phyloP scores from a whole-genome alignment of 129 eudicot species.

The Saposhnikovia divaricata region DNA sequence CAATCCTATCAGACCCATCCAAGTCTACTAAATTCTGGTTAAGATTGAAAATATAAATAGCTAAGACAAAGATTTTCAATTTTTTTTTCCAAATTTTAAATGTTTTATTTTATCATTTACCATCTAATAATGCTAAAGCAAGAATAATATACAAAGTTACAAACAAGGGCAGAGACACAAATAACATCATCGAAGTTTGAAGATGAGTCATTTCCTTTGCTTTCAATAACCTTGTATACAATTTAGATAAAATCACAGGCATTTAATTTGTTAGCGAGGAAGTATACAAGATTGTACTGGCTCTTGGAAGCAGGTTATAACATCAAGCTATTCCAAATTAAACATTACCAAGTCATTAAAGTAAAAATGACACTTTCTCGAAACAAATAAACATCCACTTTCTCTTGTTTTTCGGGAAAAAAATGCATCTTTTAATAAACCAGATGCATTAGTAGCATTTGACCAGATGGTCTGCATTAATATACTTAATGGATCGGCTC shows the following conservation, averaged over 20 bases:
- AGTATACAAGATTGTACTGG: neutral
- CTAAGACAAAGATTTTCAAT: neutral
- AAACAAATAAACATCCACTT: too few relatives aligned
- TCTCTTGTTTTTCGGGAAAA: too few relatives aligned
- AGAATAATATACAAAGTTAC: slow-evolving; percentile 20
- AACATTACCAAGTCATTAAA: neutral
- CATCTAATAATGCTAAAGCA: neutral
- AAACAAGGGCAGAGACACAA: slow-evolving; percentile 95
- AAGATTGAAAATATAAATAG: slow-evolving; percentile 13
- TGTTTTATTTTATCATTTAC: neutral
- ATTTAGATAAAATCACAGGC: slow-evolving; percentile 2
- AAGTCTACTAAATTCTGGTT: slow-evolving; percentile 81
- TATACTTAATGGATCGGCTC: too few relatives aligned
- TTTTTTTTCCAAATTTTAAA: too few relatives aligned
- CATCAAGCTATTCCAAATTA: neutral
- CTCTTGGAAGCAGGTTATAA: neutral
- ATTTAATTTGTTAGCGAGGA: neutral
- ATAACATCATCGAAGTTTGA: slow-evolving; percentile 71
- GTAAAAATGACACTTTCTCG: too few relatives aligned
- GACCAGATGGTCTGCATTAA: too few relatives aligned
- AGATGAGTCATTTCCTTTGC: slow-evolving; percentile 66
- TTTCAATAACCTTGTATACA: slow-evolving; percentile 65
- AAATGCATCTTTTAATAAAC: too few relatives aligned
- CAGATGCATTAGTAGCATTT: too few relatives aligned
- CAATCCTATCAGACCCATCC: slow-evolving; percentile 94